These are phyloP conservation scores for Hypoxylon sp. DNA, from an alignment of 2,329 filamentous ascomycete species.

Conservation along the genomic window DNA sequence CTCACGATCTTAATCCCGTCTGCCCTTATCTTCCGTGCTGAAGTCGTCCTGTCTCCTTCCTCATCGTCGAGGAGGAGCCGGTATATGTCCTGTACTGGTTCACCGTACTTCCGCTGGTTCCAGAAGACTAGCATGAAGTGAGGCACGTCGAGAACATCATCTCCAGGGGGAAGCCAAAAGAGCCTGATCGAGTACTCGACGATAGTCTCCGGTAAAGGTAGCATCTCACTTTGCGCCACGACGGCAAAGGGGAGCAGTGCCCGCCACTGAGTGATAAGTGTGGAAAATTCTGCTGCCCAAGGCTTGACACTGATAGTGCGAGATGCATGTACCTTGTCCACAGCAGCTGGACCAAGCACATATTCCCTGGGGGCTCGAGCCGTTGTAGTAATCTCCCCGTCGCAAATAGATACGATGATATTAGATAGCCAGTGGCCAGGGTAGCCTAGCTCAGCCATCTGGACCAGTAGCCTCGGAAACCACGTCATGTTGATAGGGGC, in stretches of 20 bases:
- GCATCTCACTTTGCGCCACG: constrained; percentile 14
- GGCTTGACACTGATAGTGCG: constrained; percentile 37
- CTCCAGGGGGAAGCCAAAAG: background rate
- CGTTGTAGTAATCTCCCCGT: constrained; percentile 32
- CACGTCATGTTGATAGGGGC: constrained; percentile 38
- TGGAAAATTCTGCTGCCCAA: constrained; percentile 39
- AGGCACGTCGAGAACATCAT: background rate
- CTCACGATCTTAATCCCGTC: constrained; percentile 33
- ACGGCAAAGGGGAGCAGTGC: constrained; percentile 26
- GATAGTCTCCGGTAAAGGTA: constrained; percentile 29
- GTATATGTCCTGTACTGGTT: constrained; percentile 18
- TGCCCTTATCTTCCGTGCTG: constrained; percentile 24
- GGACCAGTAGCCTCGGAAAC: constrained; percentile 34
- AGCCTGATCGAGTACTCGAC: constrained; percentile 36
- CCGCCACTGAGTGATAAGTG: constrained; percentile 37
- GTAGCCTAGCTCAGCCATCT: constrained; percentile 36
- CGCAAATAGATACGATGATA: constrained; percentile 28
- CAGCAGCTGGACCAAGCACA: constrained; percentile 1
- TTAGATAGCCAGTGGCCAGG: constrained; percentile 40
- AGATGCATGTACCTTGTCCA: constrained; percentile 23
- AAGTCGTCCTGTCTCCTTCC: constrained; percentile 21
- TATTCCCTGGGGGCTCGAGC: constrained; percentile 31
- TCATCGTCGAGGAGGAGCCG: constrained; percentile 35
- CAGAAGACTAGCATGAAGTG: constrained; percentile 43
- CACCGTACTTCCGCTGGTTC: constrained; percentile 30